Evolutionary conservation across 2,329 filamentous ascomycete species (phyloP).

Genomic region (Colletotrichum endophyticum): DNA sequence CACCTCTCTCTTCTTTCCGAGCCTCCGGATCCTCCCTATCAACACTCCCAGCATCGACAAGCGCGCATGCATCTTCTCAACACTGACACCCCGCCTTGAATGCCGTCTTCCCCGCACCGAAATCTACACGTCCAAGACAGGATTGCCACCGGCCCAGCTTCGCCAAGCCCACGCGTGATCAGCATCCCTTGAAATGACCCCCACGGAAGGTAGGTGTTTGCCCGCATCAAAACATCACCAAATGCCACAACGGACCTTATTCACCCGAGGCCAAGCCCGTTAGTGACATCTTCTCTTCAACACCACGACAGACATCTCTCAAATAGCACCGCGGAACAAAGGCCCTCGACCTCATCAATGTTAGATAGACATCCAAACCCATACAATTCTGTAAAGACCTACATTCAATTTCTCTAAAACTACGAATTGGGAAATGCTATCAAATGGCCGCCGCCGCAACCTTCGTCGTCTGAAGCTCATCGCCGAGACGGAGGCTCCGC

Average conservation of each 20-base stretch:
- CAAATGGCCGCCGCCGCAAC: conserved; percentile 10
- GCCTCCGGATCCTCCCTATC: conserved; percentile 9
- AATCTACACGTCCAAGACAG: not conserved
- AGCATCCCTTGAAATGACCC: not conserved
- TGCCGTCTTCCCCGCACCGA: not conserved
- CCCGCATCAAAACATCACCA: not conserved
- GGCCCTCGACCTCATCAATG: not conserved
- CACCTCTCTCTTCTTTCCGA: not conserved
- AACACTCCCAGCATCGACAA: not conserved
- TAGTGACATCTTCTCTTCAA: not conserved
- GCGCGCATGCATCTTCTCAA: not conserved
- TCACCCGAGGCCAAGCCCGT: not conserved
- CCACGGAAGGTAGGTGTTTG: not conserved
- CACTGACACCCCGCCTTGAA: not conserved
- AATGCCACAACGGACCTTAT: not conserved
- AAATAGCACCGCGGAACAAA: not conserved
- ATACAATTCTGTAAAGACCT: not conserved
- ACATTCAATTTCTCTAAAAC: conserved; percentile 18
- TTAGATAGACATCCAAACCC: not conserved
- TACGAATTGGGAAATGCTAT: conserved; percentile 12
- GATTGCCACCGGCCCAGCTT: not conserved
- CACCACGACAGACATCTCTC: not conserved
- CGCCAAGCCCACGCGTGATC: not conserved
- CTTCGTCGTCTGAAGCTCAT: not conserved
- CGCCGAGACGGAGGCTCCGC: not conserved